Base-by-base conservation (phyloP, 1,284 basidiomycete species). In the Garcileccinum viscosum region DNA sequence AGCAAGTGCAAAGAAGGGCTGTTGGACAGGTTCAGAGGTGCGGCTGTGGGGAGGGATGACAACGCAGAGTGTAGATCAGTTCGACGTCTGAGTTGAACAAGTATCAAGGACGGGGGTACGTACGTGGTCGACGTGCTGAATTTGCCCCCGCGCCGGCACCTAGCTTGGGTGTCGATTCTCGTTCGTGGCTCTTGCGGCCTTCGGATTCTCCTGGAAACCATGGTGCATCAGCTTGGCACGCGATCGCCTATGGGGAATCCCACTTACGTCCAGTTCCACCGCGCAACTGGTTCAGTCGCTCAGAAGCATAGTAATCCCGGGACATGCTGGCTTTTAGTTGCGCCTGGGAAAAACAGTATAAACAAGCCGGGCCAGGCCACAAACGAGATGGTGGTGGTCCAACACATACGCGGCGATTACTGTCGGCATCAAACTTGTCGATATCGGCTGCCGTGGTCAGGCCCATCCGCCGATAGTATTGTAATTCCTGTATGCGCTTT, bases 1-100 rank as follows among this genome's bases (percentile, higher is more conserved):
- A 98, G 91, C 15, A 98, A 87, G 77, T 97, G 95, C 14, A 97
- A 84, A 3, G 92, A 93, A 4, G 93, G 93, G 73, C 93, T 93
- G 78, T 95, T 95, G 58, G 94, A 91, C 62, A 97, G 88, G 78
- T 96, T 95, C 77, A 96, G 89, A 3, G 95, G 94, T 5, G 88
- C 89, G 68, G 89, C 91, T 91, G 38, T 33, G 32, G 30, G 9
- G 27, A 19, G 53, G 19, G 30, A 58, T 32, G 56, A 59, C 7
- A 33, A 33, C 32, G 32, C 19, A 59, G 12, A 19, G 62, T 59
- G 30, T 19, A 65, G 64, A 63, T 64, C 50, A 37, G 53, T 9
- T 56, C 17, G 19, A 7, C 22, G 53, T 40, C 50, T 17, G 33
- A 53, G 22, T 17, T 2, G 27, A 14, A 53, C 15, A 27, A 53